These are phyloP conservation scores for Daldinia bambusicola DNA, from an alignment of 495 filamentous ascomycete species.

Conservation along the genomic window DNA sequence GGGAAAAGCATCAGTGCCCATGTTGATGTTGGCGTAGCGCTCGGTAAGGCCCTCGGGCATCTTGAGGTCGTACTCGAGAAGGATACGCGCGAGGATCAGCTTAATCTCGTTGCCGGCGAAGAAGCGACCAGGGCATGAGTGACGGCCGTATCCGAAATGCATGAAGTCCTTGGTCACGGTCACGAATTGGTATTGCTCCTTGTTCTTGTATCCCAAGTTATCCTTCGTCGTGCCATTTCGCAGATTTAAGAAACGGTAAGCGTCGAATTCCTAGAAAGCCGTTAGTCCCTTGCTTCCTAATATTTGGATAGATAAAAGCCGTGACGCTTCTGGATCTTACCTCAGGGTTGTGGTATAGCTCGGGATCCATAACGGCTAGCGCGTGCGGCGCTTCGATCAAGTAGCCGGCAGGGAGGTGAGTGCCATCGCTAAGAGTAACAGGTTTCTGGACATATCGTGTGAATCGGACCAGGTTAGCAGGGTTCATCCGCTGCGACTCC, in stretches of 20 bases:
- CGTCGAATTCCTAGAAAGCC: conserved; percentile 56
- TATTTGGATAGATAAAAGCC: neutral
- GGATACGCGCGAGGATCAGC: conserved; percentile 50
- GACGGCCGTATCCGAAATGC: conserved; percentile 59
- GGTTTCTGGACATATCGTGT: conserved; percentile 52
- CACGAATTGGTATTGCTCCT: conserved; percentile 55
- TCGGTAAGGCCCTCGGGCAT: conserved; percentile 45
- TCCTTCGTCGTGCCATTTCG: conserved; percentile 49
- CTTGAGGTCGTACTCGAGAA: conserved; percentile 55
- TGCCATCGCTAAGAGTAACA: conserved; percentile 57
- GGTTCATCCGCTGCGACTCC: conserved; percentile 44
- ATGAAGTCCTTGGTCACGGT: conserved; percentile 54
- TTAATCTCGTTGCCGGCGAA: conserved; percentile 60
- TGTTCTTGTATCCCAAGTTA: conserved; percentile 40
- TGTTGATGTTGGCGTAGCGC: conserved; percentile 39
- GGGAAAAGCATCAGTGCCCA: conserved; percentile 36
- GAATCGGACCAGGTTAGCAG: conserved; percentile 45
- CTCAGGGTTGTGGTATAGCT: conserved; percentile 36
- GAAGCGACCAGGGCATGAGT: conserved; percentile 60
- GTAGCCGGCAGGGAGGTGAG: conserved; percentile 51
- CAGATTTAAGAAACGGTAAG: conserved; percentile 60
- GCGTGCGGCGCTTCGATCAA: conserved; percentile 45
- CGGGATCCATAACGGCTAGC: conserved; percentile 28
- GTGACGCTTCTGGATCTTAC: conserved; percentile 3
- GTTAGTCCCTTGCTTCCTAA: neutral